Evolutionary conservation across 2,329 filamentous ascomycete genomes (phyloP), one percentile per base, ranked within the genome.

Genomic region (Cryphonectria naterciae): DNA sequence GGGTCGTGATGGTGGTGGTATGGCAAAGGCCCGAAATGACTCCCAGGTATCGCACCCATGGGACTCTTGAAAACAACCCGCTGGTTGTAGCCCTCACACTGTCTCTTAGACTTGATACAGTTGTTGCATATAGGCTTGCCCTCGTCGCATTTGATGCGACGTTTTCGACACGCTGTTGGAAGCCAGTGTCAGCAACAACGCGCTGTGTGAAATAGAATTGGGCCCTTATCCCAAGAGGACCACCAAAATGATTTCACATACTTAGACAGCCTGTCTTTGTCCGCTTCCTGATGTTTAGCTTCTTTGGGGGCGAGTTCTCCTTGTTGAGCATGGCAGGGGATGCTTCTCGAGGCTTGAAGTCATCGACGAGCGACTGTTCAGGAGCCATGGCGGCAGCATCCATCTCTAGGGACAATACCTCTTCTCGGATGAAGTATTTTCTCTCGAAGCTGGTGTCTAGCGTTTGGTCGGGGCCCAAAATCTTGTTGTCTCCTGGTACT

Each of bases 111-210:
- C 78, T 95, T 96, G 82, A 92, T 89, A 81, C 93, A 97, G 78
- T 97, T 97, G 77, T 87, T 90, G 81, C 93, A 96, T 39, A 87
- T 92, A 37, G 93, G 93, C 65, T 92, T 88, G 77, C 94, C 93
- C 80, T 98, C 96, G 73, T 96, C 96, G 80, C 96, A 99, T 82
- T 98, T 99, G 81, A 99, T 98, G 73, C 96, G 92, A 68, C 96
- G 91, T 82, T 93, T 95, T 74, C 96, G 92, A 82, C 96, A 99
- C 70, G 96, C 93, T 95, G 61, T 72, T 70, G 62, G 78, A 62
- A 72, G 65, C 70, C 64, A 76, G 67, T 73, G 71, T 72, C 41
- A 73, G 69, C 17, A 39, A 15, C 22, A 54, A 52, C 25, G 35
- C 22, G 11, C 13, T 41, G 39, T 32, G 28, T n/a, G 17, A 2